A percentile compares a stretch with the other conserved stretches of the same genome.
phyloP scores from a whole-genome alignment of 768 basidiomycete genomes.

The Mycena haematopus region DNA sequence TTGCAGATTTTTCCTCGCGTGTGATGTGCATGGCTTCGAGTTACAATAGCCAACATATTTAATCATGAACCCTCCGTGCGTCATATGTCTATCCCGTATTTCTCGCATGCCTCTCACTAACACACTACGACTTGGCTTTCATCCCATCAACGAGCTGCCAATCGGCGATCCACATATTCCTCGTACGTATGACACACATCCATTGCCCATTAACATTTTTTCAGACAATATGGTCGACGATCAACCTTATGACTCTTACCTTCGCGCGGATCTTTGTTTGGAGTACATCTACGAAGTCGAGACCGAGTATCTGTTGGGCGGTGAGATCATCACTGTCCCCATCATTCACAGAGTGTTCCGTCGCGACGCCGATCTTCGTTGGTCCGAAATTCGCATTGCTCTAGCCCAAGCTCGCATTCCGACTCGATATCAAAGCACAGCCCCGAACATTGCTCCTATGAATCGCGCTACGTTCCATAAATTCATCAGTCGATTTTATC shows the following conservation, averaged over 20 bases:
- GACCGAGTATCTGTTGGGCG: neutral
- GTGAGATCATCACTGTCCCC: slow-evolving; percentile 2
- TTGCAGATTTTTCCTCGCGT: no score
- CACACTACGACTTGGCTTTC: no score
- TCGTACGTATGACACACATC: no score
- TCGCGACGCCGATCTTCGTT: neutral
- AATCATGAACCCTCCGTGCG: no score
- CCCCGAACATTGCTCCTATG: neutral
- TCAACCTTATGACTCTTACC: neutral
- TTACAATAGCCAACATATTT: no score
- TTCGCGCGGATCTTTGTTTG: neutral
- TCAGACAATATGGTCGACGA: neutral
- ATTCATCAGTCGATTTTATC: neutral
- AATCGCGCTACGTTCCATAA: slow-evolving; percentile 1
- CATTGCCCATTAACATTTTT: neutral
- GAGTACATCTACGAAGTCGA: neutral
- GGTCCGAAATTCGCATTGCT: neutral
- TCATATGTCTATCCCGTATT: no score
- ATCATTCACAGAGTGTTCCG: neutral
- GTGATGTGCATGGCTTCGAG: no score
- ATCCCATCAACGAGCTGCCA: no score
- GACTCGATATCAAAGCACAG: neutral
- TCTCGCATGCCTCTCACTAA: no score
- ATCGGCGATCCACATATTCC: no score
- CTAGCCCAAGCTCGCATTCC: neutral